Conservation (phyloP, 169 alveolate species). For the Cryptosporidium andersoni region DNA sequence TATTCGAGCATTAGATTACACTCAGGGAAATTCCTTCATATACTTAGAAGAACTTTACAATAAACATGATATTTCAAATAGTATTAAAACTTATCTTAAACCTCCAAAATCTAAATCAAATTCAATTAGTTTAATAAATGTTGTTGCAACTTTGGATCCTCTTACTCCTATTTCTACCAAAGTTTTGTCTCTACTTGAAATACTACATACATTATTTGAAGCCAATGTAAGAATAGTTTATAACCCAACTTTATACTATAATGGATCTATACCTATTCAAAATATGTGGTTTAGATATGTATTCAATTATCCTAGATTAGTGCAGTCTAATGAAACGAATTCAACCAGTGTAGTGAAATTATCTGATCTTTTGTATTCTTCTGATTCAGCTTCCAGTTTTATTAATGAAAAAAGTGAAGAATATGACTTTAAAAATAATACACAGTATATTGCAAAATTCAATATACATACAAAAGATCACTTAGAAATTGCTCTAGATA, state of each 20-base stretch:
- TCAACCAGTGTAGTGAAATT: background rate
- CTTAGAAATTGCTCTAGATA: slow-evolving; percentile 13
- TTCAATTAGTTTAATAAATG: slow-evolving; percentile 6
- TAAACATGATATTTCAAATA: background rate
- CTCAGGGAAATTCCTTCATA: slow-evolving; percentile 8
- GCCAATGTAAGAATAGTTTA: slow-evolving; percentile 28
- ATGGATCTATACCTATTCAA: background rate
- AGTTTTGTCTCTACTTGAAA: slow-evolving; percentile 13
- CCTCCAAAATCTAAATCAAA: background rate
- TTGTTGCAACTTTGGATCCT: slow-evolving; percentile 44
- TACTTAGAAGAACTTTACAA: slow-evolving; percentile 11
- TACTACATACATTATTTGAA: slow-evolving; percentile 36
- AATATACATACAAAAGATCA: slow-evolving; percentile 19
- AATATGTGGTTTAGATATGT: slow-evolving; percentile 64
- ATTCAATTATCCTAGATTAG: slow-evolving; percentile 49
- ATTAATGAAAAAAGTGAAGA: background rate
- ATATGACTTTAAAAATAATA: slow-evolving; percentile 1
- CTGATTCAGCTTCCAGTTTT: slow-evolving; percentile 11
- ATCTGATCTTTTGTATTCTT: slow-evolving; percentile 4
- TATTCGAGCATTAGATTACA: slow-evolving; percentile 3
- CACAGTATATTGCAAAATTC: slow-evolving; percentile 45
- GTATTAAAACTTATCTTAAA: slow-evolving; percentile 21
- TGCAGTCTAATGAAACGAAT: background rate
- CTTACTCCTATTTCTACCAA: background rate
- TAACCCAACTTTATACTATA: slow-evolving; percentile 25